A percentile compares a stretch with the other conserved stretches of the same genome.
These are phyloP conservation scores for Candida vaughaniae DNA, from an alignment of 805 yeast species.

Conservation along the genomic window DNA sequence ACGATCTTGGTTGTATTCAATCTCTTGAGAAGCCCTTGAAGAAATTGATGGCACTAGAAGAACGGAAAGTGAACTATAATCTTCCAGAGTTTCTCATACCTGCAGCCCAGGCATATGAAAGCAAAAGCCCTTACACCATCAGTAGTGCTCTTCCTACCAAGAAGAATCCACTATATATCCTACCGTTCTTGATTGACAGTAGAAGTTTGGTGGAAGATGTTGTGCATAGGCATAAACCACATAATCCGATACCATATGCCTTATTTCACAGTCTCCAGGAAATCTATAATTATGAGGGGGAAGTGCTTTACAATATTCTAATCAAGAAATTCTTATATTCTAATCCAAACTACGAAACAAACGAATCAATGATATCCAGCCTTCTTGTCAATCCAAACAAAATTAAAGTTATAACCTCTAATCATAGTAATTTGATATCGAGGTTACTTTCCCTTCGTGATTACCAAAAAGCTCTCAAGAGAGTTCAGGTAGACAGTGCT, in stretches of 20 bases:
- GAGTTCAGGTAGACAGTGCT: background rate
- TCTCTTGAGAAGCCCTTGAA: conserved; percentile 11
- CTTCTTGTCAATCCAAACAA: conserved; percentile 8
- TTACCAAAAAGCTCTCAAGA: background rate
- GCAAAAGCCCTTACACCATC: conserved; percentile 9
- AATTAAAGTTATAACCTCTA: conserved; percentile 13
- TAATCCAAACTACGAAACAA: background rate
- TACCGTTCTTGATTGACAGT: conserved; percentile 14
- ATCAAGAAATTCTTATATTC: conserved; percentile 8
- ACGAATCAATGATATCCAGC: conserved; percentile 4
- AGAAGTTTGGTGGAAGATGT: conserved; percentile 4
- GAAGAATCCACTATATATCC: conserved; percentile 11
- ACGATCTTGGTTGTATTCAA: conserved; percentile 11
- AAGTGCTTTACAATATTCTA: conserved; percentile 12
- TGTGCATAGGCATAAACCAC: conserved; percentile 4
- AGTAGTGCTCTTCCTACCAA: conserved; percentile 5
- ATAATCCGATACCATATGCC: conserved; percentile 2
- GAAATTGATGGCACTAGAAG: conserved; percentile 3
- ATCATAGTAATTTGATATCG: conserved; percentile 8
- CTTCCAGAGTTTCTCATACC: conserved; percentile 13
- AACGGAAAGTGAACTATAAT: conserved; percentile 3
- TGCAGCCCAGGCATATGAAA: conserved; percentile 6
- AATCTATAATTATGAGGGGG: conserved; percentile 16
- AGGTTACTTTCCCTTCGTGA: conserved; percentile 1
- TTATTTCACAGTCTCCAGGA: conserved; percentile 11